phyloP scores from a whole-genome alignment of 495 filamentous ascomycete genomes.

The Annulohypoxylon stygium region DNA sequence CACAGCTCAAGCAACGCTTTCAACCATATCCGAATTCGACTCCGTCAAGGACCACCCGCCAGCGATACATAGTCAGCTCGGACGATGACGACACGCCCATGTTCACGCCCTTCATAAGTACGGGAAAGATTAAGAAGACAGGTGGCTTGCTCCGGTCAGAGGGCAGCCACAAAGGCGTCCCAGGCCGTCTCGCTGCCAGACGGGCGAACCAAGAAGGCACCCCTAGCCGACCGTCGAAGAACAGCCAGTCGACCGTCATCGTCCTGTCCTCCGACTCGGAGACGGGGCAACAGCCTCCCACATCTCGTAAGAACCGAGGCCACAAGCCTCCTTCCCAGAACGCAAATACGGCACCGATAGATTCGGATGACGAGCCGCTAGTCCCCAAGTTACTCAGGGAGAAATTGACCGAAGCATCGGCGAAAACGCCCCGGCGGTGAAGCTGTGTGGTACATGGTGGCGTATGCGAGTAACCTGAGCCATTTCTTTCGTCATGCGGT shows the following conservation, averaged over 20 bases:
- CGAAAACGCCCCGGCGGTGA: neutral
- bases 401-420: neutral
- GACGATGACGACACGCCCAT: neutral
- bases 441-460: neutral
- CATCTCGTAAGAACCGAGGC: neutral
- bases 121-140: neutral
- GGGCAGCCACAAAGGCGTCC: neutral
- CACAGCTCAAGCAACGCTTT: neutral
- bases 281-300: neutral
- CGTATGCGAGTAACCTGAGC: neutral
- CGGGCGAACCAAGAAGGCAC: neutral
- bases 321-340: neutral
- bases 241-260: neutral
- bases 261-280: constrained; percentile 2
- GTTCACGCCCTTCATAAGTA: neutral
- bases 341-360: neutral
- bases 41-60: neutral
- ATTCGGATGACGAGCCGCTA: constrained; percentile 6
- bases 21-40: neutral
- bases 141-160: neutral
- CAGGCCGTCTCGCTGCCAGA: neutral
- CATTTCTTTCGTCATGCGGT: neutral
- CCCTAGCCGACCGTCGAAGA: neutral
- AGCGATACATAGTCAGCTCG: neutral
- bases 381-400: constrained; percentile 4